These are phyloP conservation scores for Dothidotthia symphoricarpi DNA, from an alignment of 2,329 filamentous ascomycete species.

Conservation along the genomic window DNA sequence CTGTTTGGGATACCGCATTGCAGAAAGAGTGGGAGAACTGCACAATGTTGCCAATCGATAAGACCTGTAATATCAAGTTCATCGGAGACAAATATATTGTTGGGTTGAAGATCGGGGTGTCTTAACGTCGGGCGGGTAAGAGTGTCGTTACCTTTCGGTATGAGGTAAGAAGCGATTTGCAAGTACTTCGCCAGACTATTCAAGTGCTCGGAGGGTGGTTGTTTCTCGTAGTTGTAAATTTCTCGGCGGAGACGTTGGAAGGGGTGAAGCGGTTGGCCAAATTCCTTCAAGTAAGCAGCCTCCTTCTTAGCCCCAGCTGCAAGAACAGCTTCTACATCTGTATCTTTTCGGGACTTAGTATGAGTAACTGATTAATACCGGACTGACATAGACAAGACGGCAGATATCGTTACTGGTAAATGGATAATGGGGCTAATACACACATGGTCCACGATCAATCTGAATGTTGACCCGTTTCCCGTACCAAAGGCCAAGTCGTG, in stretches of 20 bases:
- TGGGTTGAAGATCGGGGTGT: slow-evolving; percentile 38
- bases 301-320: slow-evolving; percentile 36
- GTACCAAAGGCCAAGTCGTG: slow-evolving; percentile 29
- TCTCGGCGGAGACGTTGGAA: slow-evolving; percentile 35
- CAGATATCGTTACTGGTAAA: not conserved
- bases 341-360: slow-evolving; percentile 23
- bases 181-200: slow-evolving; percentile 33
- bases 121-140: slow-evolving; percentile 27
- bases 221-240: slow-evolving; percentile 32
- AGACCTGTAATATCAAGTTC: slow-evolving; percentile 37
- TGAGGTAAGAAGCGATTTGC: slow-evolving; percentile 21
- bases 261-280: slow-evolving; percentile 31
- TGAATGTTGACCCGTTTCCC: slow-evolving; percentile 25
- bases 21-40: slow-evolving; percentile 40
- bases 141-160: slow-evolving; percentile 12
- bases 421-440: slow-evolving; percentile 11
- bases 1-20: slow-evolving; percentile 41
- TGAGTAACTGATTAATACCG: slow-evolving; percentile 3
- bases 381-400: not conserved
- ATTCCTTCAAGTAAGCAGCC: slow-evolving; percentile 26
- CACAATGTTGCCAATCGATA: slow-evolving; percentile 46
- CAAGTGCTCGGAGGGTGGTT: slow-evolving; percentile 27
- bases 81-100: slow-evolving; percentile 27
- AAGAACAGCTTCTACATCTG: slow-evolving; percentile 22
- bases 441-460: slow-evolving; percentile 36